Base-by-base conservation (phyloP, 2,329 filamentous ascomycete species). In the Fusarium lateritium region DNA sequence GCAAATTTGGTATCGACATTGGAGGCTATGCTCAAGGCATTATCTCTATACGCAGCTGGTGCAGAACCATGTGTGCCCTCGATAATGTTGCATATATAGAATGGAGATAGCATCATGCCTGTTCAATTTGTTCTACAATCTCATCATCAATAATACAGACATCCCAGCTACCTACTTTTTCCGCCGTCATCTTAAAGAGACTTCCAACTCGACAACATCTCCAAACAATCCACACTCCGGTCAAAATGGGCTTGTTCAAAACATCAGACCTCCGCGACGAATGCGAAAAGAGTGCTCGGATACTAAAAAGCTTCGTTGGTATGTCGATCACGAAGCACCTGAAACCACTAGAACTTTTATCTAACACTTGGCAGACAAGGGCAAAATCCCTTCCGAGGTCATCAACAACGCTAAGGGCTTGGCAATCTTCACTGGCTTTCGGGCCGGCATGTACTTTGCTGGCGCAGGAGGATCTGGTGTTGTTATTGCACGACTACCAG, bases 361-460 rank as follows among this genome's bases (percentile, higher is more conserved):
- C 26, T 62, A 6, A 62, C 13, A 14, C 10, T 5, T 2, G 4
- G 2, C 7, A 63, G 60, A 63, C 2, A 63, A 49, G n/a, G 22
- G 14, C 5, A 63, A 63, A 13, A 49, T 63, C 2, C 43, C 42
- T 0, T 17, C 33, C 0, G 31, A 63, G 0, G 36, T 63, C 9
- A 44, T 63, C 13, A 28, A 10, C 7, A 63, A 63, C 6, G 26
- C 60, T 6, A 56, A 63, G 36, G 60, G 58, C 13, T 43, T 63
- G 1, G 60, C 60, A 0, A 56, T 63, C 1, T 63, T 63, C 7
- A 63, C 58, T 0, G 60, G 60, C 3, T 63, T 63, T n/a, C 38
- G 60, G 28, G 60, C 60, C 17, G 60, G 60, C 2, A 63, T 63
- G 60, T 63, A 63, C 6, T 63, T 63, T 0, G 60, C 60, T 0